Percentiles rank a stretch among this genome's conserved stretches.
These are phyloP conservation scores for Pontederia crassipes DNA, from an alignment of 176 grass and related monocot species.

Conservation along the genomic window DNA sequence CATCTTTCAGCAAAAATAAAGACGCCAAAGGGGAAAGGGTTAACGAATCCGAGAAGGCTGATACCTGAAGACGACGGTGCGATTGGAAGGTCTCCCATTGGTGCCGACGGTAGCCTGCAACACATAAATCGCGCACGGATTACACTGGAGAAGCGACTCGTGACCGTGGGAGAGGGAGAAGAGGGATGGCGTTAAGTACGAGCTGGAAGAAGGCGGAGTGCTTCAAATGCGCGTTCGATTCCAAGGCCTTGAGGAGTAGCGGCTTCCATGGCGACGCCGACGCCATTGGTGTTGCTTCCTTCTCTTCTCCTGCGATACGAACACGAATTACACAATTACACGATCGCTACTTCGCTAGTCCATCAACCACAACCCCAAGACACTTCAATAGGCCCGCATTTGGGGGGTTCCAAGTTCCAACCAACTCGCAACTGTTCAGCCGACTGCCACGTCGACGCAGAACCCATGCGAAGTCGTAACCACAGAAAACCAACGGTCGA, in stretches of 20 bases:
- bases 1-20: background rate
- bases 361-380: no score
- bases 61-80: constrained; percentile 86
- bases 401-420: no score
- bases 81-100: constrained; percentile 57
- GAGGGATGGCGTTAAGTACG: constrained; percentile 21
- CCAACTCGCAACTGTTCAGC: no score
- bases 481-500: no score
- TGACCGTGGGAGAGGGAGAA: background rate
- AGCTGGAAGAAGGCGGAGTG: constrained; percentile 83
- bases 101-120: constrained; percentile 52
- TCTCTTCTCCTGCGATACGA: no score
- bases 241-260: constrained; percentile 58
- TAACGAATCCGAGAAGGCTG: no score
- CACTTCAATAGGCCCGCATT: no score
- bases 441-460: no score
- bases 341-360: no score
- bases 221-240: constrained; percentile 66
- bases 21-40: background rate
- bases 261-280: constrained; percentile 40
- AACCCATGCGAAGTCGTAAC: no score
- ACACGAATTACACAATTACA: no score
- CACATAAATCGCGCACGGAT: background rate
- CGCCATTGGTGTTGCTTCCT: constrained; percentile 1
- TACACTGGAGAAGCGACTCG: background rate